These are phyloP conservation scores for Colletotrichum costaricense DNA, from an alignment of 2,329 filamentous ascomycete species.

Conservation along the genomic window DNA sequence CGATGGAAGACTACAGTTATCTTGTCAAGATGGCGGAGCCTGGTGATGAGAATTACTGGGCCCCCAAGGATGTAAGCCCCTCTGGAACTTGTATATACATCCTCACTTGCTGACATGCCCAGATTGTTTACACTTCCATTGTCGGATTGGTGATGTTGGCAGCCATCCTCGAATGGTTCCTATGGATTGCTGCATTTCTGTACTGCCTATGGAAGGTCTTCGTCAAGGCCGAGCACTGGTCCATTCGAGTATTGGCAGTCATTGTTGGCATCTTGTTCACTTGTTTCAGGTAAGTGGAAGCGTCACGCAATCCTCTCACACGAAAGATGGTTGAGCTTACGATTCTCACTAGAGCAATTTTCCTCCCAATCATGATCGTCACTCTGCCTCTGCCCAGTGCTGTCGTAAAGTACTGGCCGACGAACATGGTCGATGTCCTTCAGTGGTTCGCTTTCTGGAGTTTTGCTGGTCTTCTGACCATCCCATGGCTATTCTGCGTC, in stretches of 20 bases:
- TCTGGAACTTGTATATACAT: neutral
- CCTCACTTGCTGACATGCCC: slow-evolving; percentile 35
- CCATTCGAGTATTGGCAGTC: slow-evolving; percentile 81
- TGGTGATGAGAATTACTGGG: slow-evolving; percentile 56
- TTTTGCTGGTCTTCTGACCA: slow-evolving; percentile 84
- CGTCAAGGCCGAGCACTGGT: slow-evolving; percentile 89
- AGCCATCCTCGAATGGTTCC: slow-evolving; percentile 90
- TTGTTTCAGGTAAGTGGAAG: neutral
- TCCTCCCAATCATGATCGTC: slow-evolving; percentile 93
- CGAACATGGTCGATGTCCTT: slow-evolving; percentile 73
- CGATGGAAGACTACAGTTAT: neutral
- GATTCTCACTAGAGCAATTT: slow-evolving; percentile 69
- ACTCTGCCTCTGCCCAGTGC: slow-evolving; percentile 84
- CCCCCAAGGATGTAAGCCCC: slow-evolving; percentile 54
- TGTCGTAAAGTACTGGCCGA: slow-evolving; percentile 79
- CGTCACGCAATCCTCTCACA: neutral
- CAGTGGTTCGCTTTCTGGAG: slow-evolving; percentile 98
- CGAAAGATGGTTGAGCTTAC: slow-evolving; percentile 7
- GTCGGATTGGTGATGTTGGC: slow-evolving; percentile 85
- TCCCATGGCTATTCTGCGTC: slow-evolving; percentile 94
- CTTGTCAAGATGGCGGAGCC: slow-evolving; percentile 51
- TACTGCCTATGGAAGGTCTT: slow-evolving; percentile 93
- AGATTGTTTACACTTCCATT: slow-evolving; percentile 89
- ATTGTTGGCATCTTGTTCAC: slow-evolving; percentile 78
- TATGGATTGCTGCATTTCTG: slow-evolving; percentile 93